Evolutionary conservation across 805 yeast genomes (phyloP), one percentile per base, ranked within the genome.

Genomic region (Candida yuanshanica): DNA sequence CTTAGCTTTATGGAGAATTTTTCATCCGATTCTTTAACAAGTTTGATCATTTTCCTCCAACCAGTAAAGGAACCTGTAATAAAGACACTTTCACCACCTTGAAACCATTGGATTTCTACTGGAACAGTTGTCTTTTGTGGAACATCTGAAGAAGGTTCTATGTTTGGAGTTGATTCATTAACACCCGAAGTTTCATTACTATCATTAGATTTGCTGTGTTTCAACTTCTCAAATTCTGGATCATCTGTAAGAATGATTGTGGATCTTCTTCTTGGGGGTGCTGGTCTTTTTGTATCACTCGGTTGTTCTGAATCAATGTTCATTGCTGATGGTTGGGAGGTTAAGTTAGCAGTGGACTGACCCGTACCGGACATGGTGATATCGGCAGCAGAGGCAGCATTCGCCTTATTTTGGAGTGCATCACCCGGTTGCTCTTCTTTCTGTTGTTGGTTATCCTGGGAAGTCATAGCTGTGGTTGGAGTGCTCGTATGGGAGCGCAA

Each of bases 61-160:
- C 96, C 96, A 0, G 99, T 93, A 64, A 91, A 91, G 1, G 97
- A 85, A 37, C 99, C 99, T 26, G 97, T 93, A 12, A 91, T 96
- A 60, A 89, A 93, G 2, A 93, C 98, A 54, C 85, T 85, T 37
- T 77, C 77, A 46, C 99, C 99, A n/a, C 98, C 98, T 62, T 91
- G 96, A 14, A 79, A 81, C 99, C 99, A 91, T 49, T 78, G 79
- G 43, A 89, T 83, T 42, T 83, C 89, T 1, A 88, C 72, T 4
- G 80, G 79, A 2, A 50, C 49, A 7, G 55, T 47, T 20, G 27
- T 18, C 14, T 25, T 34, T 27, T 38, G 48, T n/a, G 40, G 25
- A 13, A 34, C 37, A 14, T 31, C 34, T 5, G 21, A 14, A 5
- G 20, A 17, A n/a, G 20, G 12, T 17, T 37, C 10, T 43, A 53